Evolutionary conservation across 768 basidiomycete species (phyloP), one percentile per base, ranked within the genome.

Genomic region (Neoboletus brunneissimus): DNA sequence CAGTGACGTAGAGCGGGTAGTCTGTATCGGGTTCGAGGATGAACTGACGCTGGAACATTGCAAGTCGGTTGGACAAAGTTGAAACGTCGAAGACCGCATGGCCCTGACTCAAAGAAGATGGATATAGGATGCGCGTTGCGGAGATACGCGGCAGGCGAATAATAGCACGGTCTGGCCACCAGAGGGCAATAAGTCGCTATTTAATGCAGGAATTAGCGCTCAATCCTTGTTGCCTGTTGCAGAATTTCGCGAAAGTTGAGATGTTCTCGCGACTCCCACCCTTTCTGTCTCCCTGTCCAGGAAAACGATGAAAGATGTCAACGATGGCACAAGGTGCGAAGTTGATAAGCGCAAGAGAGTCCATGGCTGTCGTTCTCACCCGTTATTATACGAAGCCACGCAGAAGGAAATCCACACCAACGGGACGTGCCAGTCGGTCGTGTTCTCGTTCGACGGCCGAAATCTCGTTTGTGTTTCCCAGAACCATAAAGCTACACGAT

Each of bases 1-100:
- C 85, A 9, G 79, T 79, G 44, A 81, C 72, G 60, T 73, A 72
- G 47, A 85, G 72, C 0, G 82, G 78, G 56, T 82, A 82, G 51
- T 68, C 73, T 29, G 57, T 55, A 8, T 72, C 64, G 16, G 81
- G 80, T 27, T 72, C 67, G 52, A 78, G 74, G 49, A 66, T 67
- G 25, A 77, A 58, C 48, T 57, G 58, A 23, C 62, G 68, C 48
- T 66, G 59, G 43, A 54, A 58, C 66, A 72, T 67, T 42, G 37
- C 12, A 20, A n/a, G 35, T 59, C 27, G 29, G 31, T 16, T 32
- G 40, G 49, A 43, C 34, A 44, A 35, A 6, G n/a, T 29, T 13
- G 27, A 23, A 44, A 35, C 4, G n/a, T 29, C 10, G 27, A 23
- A 34, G 22, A 18, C 38, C 2, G 44, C 49, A 58, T 58, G 5